Evolutionary conservation across 2,329 filamentous ascomycete species (phyloP), one percentile per base, ranked within the genome.

Genomic region (Botryotinia globosa): DNA sequence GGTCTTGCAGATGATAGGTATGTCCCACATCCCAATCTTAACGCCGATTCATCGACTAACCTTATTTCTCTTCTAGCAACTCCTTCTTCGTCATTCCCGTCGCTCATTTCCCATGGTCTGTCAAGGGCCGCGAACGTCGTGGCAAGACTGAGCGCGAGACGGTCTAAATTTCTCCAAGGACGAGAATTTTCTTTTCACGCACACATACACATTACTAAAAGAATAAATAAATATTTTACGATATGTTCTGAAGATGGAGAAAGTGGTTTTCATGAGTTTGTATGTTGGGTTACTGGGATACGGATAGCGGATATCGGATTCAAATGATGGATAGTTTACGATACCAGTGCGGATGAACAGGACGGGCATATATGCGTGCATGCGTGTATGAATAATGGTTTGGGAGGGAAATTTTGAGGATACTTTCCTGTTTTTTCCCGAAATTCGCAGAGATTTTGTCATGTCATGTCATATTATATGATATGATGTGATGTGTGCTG

Each of bases 81-180:
- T 90, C 88, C 42, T 97, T 97, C 90, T 96, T 97, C 86, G 87
- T 96, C 82, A 89, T 97, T 75, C 95, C 94, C 69, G 94, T 98
- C 75, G 91, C 92, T 79, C 94, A 97, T 86, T 97, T 98, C 87
- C 95, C 94, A 71, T 98, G 95, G 95, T 95, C 92, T 54, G 91
- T 92, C 79, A 92, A 91, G 84, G 92, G 89, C 70, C 88, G 87
- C 75, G 87, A 89, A 82, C 82, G 81, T 74, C 87, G 90, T 74
- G 81, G 80, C 74, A 85, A 91, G 85, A 83, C 82, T 71, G 84
- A 85, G 73, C 79, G 77, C 39, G 74, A 77, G 42, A 78, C 74
- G 4, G 79, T 80, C 65, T 80, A 79, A 20, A 51, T 18, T 7
- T 6, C 16, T 29, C 34, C 42, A 4, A 51, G 63, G 7, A 22